phyloP scores from a whole-genome alignment of 2,329 filamentous ascomycete genomes.

The Fusarium aywerte region DNA sequence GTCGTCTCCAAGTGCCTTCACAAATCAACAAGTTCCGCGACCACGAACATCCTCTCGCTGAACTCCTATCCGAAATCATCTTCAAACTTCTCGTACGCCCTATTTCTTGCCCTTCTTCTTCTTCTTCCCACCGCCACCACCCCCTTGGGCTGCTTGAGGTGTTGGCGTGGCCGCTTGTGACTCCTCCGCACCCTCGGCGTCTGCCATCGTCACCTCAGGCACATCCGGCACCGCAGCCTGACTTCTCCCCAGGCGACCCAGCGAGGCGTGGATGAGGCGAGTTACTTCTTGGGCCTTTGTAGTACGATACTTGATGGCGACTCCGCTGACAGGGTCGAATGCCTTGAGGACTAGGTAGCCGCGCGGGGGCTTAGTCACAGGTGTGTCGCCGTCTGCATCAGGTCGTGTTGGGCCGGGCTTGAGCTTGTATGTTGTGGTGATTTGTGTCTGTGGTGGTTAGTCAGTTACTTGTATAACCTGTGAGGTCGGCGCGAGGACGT shows the following conservation, averaged over 20 bases:
- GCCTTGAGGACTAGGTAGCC: constrained; percentile 87
- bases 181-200: constrained; percentile 49
- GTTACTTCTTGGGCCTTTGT: constrained; percentile 91
- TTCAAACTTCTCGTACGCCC: constrained; percentile 32
- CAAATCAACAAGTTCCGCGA: background rate
- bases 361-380: constrained; percentile 61
- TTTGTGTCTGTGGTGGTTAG: constrained; percentile 73
- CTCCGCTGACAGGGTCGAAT: constrained; percentile 83
- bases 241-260: constrained; percentile 79
- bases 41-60: background rate
- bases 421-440: constrained; percentile 93
- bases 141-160: constrained; percentile 45
- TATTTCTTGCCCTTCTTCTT: constrained; percentile 66
- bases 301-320: constrained; percentile 89
- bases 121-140: constrained; percentile 65
- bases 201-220: constrained; percentile 57
- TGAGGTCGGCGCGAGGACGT: constrained; percentile 49
- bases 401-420: constrained; percentile 52
- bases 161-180: constrained; percentile 42
- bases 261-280: constrained; percentile 74
- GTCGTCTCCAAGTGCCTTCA: background rate
- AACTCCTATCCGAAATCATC: background rate
- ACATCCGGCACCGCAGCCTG: constrained; percentile 67
- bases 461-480: constrained; percentile 5
- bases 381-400: constrained; percentile 44